phyloP scores from a whole-genome alignment of 75 land plant genomes.

The Adiantum capillusveneris region DNA sequence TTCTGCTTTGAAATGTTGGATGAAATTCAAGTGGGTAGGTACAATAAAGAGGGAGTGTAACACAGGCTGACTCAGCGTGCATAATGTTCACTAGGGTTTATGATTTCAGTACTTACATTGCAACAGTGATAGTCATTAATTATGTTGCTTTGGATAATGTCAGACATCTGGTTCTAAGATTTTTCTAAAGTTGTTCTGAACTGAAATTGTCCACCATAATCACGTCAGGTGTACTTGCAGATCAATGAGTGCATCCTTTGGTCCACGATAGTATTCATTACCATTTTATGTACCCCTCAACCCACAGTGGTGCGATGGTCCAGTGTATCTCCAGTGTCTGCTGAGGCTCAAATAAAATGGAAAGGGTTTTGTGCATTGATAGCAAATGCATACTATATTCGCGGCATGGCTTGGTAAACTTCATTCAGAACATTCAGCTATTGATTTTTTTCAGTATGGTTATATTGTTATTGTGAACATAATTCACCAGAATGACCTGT shows the following conservation, averaged over 20 bases:
- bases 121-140: no score
- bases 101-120: no score
- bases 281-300: constrained; percentile 83
- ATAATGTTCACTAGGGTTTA: no score
- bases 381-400: constrained; percentile 73
- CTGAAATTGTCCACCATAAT: no score
- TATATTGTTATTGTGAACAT: constrained; percentile 1
- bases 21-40: no score
- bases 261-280: constrained; percentile 74
- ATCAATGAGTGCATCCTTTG: constrained; percentile 79
- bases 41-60: no score
- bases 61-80: no score
- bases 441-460: background rate
- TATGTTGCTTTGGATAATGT: no score
- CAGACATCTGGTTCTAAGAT: no score
- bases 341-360: constrained; percentile 58
- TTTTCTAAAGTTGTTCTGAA: no score
- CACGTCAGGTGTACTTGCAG: constrained; percentile 33
- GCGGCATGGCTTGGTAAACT: constrained; percentile 90
- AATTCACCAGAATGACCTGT: background rate
- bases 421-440: background rate
- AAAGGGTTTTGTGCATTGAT: constrained; percentile 86
- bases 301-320: constrained; percentile 89
- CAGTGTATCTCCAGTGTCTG: constrained; percentile 60
- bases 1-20: no score